Conservation (phyloP, 2,329 filamentous ascomycete species). For the Gyromitra esculenta region DNA sequence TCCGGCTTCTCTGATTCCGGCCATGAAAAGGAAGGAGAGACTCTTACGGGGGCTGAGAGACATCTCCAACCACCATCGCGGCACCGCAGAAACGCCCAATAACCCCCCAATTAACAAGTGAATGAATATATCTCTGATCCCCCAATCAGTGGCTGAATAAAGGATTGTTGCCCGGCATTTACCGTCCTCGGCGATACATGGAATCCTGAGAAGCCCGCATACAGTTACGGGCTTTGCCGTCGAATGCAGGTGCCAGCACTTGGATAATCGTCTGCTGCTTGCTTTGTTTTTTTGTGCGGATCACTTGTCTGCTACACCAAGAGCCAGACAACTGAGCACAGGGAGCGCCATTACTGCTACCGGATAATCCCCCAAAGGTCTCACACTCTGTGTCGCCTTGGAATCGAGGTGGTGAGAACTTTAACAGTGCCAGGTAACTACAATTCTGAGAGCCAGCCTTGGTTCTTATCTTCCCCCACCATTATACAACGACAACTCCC, state of each 20-base stretch:
- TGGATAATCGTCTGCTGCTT: background rate
- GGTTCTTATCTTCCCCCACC: too few relatives aligned
- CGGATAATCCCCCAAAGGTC: too few relatives aligned
- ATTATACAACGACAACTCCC: too few relatives aligned
- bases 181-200: background rate
- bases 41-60: background rate
- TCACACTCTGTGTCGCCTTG: too few relatives aligned
- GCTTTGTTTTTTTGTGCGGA: background rate
- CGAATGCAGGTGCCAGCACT: background rate
- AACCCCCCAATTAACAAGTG: background rate
- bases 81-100: background rate
- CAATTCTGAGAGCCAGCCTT: too few relatives aligned
- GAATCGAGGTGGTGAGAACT: too few relatives aligned
- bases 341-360: too few relatives aligned
- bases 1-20: background rate
- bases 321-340: too few relatives aligned
- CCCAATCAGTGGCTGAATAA: too few relatives aligned
- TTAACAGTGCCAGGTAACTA: too few relatives aligned
- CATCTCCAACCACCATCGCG: background rate
- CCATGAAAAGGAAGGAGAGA: background rate
- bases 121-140: background rate
- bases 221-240: too few relatives aligned
- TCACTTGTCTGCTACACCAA: background rate
- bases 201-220: too few relatives aligned
- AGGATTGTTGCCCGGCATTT: background rate